These are phyloP conservation scores for Ogataea hybrid DNA, from an alignment of 1,139 yeast genomes.

Conservation along the genomic window DNA sequence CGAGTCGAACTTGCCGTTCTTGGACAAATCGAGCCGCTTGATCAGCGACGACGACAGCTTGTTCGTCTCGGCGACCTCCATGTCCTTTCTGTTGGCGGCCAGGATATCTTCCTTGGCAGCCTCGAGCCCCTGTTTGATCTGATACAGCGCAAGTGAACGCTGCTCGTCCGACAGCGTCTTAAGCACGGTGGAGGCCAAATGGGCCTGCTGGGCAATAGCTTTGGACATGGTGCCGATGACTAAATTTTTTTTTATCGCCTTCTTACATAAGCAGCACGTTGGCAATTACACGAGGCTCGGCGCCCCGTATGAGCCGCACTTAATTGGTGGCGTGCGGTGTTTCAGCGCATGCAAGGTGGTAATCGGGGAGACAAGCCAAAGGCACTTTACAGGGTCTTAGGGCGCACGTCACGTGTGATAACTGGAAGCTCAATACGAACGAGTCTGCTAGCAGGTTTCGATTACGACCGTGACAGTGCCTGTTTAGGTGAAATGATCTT, in stretches of 20 bases:
- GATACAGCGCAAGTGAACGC: conserved; percentile 68
- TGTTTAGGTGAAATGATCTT: not conserved
- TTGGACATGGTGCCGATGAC: conserved; percentile 48
- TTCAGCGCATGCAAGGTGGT: no score
- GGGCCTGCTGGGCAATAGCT: conserved; percentile 75
- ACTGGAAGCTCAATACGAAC: no score
- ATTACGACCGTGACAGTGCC: not conserved
- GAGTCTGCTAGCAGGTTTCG: no score
- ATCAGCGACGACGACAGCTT: conserved; percentile 67
- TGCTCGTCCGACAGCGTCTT: conserved; percentile 74
- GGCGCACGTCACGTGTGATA: no score
- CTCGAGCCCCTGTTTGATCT: conserved; percentile 67
- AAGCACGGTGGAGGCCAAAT: conserved; percentile 70
- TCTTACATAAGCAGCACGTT: no score
- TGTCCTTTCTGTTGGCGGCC: conserved; percentile 70
- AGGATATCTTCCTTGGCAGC: conserved; percentile 60
- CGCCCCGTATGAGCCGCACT: no score
- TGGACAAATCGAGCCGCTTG: conserved; percentile 78
- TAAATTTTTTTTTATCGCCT: not conserved
- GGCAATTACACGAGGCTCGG: no score
- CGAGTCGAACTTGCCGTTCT: conserved; percentile 81
- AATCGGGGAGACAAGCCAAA: no score
- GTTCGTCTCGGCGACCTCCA: conserved; percentile 61
- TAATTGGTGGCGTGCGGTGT: no score
- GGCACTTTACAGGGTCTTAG: no score